Evolutionary conservation across 306 rosid species (phyloP).

Genomic region (Dalbergia cochinchinensis): DNA sequence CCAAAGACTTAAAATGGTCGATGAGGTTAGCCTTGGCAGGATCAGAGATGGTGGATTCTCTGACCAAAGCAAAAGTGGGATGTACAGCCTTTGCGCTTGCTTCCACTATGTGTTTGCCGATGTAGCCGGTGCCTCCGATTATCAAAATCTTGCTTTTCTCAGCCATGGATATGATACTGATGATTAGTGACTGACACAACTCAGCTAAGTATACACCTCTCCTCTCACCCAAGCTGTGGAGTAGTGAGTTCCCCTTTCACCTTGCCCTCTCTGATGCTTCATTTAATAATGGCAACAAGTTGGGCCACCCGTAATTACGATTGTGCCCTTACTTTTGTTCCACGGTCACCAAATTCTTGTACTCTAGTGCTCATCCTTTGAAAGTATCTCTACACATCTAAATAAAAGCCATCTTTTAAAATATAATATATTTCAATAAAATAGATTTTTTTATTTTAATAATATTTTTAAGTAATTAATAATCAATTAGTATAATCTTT

Average conservation of each 20-base stretch:
- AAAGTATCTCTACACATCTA: too few species aligned
- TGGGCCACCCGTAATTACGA: background rate
- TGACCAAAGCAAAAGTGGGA: constrained; percentile 79
- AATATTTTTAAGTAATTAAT: too few species aligned
- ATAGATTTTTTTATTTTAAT: too few species aligned
- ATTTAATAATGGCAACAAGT: background rate
- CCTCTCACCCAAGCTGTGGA: too few species aligned
- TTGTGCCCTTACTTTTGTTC: background rate
- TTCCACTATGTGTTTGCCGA: constrained; percentile 77
- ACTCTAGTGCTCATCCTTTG: too few species aligned
- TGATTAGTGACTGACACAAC: too few species aligned
- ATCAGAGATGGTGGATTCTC: constrained; percentile 71
- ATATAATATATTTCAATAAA: too few species aligned
- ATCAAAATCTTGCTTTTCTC: constrained; percentile 84
- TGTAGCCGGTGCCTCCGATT: constrained; percentile 94
- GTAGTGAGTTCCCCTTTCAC: background rate
- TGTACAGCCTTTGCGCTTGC: constrained; percentile 83
- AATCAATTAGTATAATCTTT: too few species aligned
- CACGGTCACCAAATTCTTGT: background rate
- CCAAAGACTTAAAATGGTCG: constrained; percentile 60
- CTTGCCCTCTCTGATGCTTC: background rate
- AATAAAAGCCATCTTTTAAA: too few species aligned
- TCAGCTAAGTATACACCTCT: too few species aligned
- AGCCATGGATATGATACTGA: constrained; percentile 53
- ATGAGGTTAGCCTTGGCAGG: constrained; percentile 67